Evolutionary conservation across 1,284 basidiomycete species (phyloP), one percentile per base, ranked within the genome.

Genomic region (Sphaerobolus stellatus): DNA sequence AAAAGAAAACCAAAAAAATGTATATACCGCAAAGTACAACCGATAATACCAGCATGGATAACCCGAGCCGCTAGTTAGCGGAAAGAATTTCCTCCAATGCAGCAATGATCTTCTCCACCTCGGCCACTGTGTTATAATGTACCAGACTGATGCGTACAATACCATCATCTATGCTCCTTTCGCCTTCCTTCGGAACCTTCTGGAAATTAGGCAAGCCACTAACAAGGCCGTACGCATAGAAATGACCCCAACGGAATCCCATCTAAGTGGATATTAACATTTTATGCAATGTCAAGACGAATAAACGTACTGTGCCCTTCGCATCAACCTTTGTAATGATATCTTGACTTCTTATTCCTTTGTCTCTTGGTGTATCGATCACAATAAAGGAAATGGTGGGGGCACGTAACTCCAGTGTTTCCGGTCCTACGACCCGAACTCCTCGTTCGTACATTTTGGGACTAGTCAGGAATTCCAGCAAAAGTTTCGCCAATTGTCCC

Each of bases 91-190:
- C 79, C 57, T 80, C 77, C 57, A 89, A 65, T 34, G 83, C 68
- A 1, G 67, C 66, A 46, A 86, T 75, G 61, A 89, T 81, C 62
- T 60, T 71, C 51, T 79, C 66, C 1, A 88, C 86, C 63, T 91
- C 88, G 46, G 82, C 77, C 1, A 83, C 72, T 0, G 88, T 89
- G 66, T 91, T 90, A 65, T 91, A 90, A 62, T 92, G 89, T 18
- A 90, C 87, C n/a, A 92, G 68, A 3, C 86, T 89, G 56, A 91
- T 81, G 8, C 89, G 79, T 30, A 90, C 83, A 2, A 89, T 82
- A 0, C 83, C 88, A 60, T 90, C 88, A 1, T 78, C 73, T 2
- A 75, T 63, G 28, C 47, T 54, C 20, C 52, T 36, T 38, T 49
- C 34, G 24, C 25, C 22, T 18, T 54, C 38, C 52, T 38, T 25